These are phyloP conservation scores for Westerdykella ornata DNA, from an alignment of 2,329 filamentous ascomycete genomes.

Conservation along the genomic window DNA sequence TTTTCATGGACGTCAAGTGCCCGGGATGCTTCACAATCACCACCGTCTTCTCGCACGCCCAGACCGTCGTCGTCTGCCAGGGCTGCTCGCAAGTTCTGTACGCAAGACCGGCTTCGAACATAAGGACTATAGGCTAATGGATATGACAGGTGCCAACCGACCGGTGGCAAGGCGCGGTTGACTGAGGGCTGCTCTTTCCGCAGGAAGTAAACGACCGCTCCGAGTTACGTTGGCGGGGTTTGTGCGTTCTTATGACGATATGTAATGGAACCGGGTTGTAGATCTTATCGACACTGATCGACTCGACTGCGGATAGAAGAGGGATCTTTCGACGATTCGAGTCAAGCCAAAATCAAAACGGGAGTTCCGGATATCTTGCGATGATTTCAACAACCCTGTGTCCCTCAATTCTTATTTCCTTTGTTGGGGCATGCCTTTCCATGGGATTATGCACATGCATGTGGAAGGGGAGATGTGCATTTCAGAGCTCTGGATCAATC, in stretches of 20 bases:
- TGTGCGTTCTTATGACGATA: conserved; percentile 35
- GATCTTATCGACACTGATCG: conserved; percentile 39
- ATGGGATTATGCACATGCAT: conserved; percentile 39
- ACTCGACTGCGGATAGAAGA: conserved; percentile 42
- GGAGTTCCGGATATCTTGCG: conserved; percentile 43
- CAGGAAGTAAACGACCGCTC: conserved; percentile 76
- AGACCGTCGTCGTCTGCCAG: conserved; percentile 99
- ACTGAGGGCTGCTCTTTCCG: conserved; percentile 99
- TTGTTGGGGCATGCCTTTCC: conserved; percentile 34
- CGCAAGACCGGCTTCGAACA: conserved; percentile 10
- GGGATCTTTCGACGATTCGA: conserved; percentile 37
- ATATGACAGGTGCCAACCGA: conserved; percentile 71
- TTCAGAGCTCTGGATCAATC: conserved; percentile 35
- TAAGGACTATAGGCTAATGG: conserved; percentile 19
- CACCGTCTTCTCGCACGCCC: conserved; percentile 99
- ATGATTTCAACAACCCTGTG: conserved; percentile 36
- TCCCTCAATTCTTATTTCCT: conserved; percentile 31
- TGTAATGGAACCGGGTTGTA: conserved; percentile 33
- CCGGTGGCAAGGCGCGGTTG: conserved; percentile 96
- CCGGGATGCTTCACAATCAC: conserved; percentile 99
- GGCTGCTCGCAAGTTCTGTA: conserved; percentile 95
- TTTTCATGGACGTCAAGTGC: conserved; percentile 99
- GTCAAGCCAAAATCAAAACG: conserved; percentile 38
- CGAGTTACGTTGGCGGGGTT: conserved; percentile 20
- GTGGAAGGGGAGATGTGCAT: conserved; percentile 39